Base-by-base conservation (phyloP, 352 stramenopile genomes). In the Globisporangium uncinulatum region DNA sequence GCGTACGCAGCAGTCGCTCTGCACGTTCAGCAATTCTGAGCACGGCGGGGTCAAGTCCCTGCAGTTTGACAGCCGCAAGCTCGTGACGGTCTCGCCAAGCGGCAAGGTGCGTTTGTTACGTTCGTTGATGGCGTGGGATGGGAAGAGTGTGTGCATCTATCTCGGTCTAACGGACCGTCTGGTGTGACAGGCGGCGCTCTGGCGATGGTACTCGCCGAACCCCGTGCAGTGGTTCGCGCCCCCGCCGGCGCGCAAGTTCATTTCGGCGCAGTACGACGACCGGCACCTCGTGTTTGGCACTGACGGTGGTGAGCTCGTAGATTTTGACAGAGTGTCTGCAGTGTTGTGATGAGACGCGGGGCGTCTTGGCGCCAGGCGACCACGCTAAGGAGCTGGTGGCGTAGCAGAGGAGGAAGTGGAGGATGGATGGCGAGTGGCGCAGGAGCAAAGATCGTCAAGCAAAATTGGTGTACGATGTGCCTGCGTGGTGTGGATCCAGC, bases 41-140 rank as follows among this genome's bases (percentile, higher is more conserved):
- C 79, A 91, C 56, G 83, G 85, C 17, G 86, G 83, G 36, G 65
- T 94, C 17, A 84, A 83, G 46, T 74, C 74, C 6, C 58, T 95
- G 37, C 77, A 93, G 50, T 94, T 94, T 62, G 86, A 95, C 60
- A 93, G 86, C 65, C 83, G 83, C 44, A 95, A 95, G 66, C 64
- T 95, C 53, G 71, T 95, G 61, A 92, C 72, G 29, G 79, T 94
- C 24, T 94, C 86, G 24, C 58, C 72, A 14, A 76, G 69, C 11
- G 80, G 79, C 59, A 91, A 91, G 70, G 83, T 92, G 73, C 51
- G 54, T 43, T 17, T 37, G 32, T 37, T 13, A 19, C 29, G 24
- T 4, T 10, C 32, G 17, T 19, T 15, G 19, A 44, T 4, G 31
- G 6, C 15, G 11, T 20, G 3, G 21, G 17, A 3, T 58, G 53